Conservation (phyloP, 2,329 filamentous ascomycete species). For the Triangularia setosa region DNA sequence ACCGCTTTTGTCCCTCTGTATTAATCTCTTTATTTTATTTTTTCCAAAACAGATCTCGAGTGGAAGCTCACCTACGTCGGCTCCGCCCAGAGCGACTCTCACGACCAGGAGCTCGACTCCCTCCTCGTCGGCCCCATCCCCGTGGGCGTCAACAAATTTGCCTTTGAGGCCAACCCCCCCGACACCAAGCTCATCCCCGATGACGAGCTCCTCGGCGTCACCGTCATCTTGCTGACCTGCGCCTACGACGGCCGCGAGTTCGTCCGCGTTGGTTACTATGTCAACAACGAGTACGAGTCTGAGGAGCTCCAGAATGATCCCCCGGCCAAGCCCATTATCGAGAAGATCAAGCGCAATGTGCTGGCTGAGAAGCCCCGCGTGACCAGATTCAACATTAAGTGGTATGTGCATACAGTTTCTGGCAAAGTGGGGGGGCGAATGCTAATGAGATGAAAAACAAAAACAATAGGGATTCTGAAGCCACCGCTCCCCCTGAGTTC, state of each 20-base stretch:
- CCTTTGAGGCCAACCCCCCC: slow-evolving; percentile 93
- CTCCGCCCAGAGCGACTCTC: slow-evolving; percentile 95
- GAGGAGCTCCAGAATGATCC: slow-evolving; percentile 86
- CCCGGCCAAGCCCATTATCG: slow-evolving; percentile 85
- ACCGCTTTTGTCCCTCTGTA: slow-evolving; percentile 14
- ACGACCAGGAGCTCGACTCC: slow-evolving; percentile 97
- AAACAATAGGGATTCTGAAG: slow-evolving; percentile 98
- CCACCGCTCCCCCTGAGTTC: slow-evolving; percentile 90
- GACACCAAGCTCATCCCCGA: slow-evolving; percentile 87
- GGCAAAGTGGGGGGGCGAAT: background rate
- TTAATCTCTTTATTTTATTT: background rate
- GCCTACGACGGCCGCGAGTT: slow-evolving; percentile 96
- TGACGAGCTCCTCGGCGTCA: slow-evolving; percentile 93
- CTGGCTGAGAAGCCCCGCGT: slow-evolving; percentile 96
- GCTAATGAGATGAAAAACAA: slow-evolving; percentile 23
- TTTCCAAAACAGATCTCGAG: slow-evolving; percentile 69
- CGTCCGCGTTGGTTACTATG: slow-evolving; percentile 96
- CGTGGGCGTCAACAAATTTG: slow-evolving; percentile 96
- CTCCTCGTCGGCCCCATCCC: slow-evolving; percentile 97
- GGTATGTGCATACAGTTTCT: slow-evolving; percentile 53
- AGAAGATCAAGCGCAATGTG: slow-evolving; percentile 87
- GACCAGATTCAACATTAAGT: slow-evolving; percentile 97
- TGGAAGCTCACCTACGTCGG: slow-evolving; percentile 99
- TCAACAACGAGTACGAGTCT: slow-evolving; percentile 98
- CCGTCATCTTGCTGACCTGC: slow-evolving; percentile 92